Percentiles rank a stretch among this genome's conserved stretches.
Evolutionary conservation across 2,329 filamentous ascomycete genomes (phyloP).

Genomic region (Fusarium globosum): DNA sequence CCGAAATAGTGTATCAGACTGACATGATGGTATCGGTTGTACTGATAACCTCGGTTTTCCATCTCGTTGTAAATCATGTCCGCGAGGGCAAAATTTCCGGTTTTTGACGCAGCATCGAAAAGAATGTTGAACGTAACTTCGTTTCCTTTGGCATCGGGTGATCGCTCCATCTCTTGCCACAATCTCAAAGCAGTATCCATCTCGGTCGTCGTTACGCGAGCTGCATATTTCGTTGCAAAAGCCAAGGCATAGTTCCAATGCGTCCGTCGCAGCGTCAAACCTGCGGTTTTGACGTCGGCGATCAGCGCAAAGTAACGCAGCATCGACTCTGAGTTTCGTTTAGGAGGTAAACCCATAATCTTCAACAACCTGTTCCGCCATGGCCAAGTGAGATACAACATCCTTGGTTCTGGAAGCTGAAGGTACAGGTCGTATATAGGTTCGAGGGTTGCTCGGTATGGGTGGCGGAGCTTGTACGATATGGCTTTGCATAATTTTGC

Average conservation of each 20-base stretch:
- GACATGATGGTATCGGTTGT: conserved; percentile 84
- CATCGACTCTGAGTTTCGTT: conserved; percentile 71
- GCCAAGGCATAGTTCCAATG: conserved; percentile 90
- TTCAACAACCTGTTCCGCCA: conserved; percentile 74
- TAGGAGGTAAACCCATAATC: conserved; percentile 72
- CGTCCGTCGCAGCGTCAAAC: conserved; percentile 71
- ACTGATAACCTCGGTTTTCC: conserved; percentile 71
- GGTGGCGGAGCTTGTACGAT: conserved; percentile 55
- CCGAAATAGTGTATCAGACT: conserved; percentile 88
- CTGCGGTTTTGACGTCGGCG: conserved; percentile 82
- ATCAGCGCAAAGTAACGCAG: conserved; percentile 85
- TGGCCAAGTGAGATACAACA: conserved; percentile 60
- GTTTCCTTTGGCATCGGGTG: conserved; percentile 72
- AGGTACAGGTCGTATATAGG: conserved; percentile 62
- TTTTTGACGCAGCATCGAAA: conserved; percentile 88
- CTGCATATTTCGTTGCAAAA: conserved; percentile 79
- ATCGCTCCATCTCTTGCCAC: conserved; percentile 91
- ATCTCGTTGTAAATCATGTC: conserved; percentile 90
- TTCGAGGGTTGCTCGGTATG: conserved; percentile 54
- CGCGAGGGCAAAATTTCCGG: conserved; percentile 84
- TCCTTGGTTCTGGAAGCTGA: conserved; percentile 62
- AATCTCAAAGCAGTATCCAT: conserved; percentile 72
- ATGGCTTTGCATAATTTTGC: conserved; percentile 56
- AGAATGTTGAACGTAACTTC: conserved; percentile 93
- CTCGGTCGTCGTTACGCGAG: conserved; percentile 68